Conservation (phyloP, 345 rosid species). For the Bruguiera sexangula region DNA sequence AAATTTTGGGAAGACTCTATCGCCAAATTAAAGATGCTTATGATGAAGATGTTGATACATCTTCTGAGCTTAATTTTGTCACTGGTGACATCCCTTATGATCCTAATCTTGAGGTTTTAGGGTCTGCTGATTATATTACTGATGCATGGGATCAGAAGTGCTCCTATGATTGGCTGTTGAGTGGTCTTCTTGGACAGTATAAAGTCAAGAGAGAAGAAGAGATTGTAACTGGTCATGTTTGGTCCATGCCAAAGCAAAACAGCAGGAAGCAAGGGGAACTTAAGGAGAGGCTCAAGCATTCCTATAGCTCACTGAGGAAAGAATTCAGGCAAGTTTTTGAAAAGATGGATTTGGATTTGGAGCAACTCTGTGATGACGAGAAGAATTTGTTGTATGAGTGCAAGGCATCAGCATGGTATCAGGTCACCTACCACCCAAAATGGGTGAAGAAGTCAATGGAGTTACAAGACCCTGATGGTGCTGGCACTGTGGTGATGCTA, state of each 20-base stretch:
- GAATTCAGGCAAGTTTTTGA: slow-evolving; percentile 69
- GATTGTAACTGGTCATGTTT: slow-evolving; percentile 85
- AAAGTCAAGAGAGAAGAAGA: slow-evolving; percentile 86
- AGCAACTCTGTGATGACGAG: slow-evolving; percentile 53
- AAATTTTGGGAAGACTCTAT: slow-evolving; percentile 78
- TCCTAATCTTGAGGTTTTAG: slow-evolving; percentile 50
- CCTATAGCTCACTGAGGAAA: slow-evolving; percentile 63
- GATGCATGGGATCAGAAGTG: slow-evolving; percentile 85
- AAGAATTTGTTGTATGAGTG: slow-evolving; percentile 52
- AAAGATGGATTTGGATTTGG: slow-evolving; percentile 39
- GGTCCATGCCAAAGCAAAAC: slow-evolving; percentile 78
- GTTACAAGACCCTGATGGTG: slow-evolving; percentile 42
- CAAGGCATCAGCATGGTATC: slow-evolving; percentile 95
- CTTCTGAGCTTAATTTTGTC: slow-evolving; percentile 31
- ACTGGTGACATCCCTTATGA: slow-evolving; percentile 60
- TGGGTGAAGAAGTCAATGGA: slow-evolving; percentile 59
- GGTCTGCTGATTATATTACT: slow-evolving; percentile 48
- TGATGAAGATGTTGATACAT: slow-evolving; percentile 40
- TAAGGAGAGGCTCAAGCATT: slow-evolving; percentile 69
- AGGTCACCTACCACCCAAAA: slow-evolving; percentile 68
- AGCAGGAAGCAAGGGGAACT: slow-evolving; percentile 75
- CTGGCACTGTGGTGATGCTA: slow-evolving; percentile 38
- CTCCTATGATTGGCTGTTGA: slow-evolving; percentile 66
- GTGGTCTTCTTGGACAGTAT: slow-evolving; percentile 70
- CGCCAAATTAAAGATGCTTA: slow-evolving; percentile 56